Percentiles rank a stretch among this genome's conserved stretches.
Evolutionary conservation across 495 filamentous ascomycete genomes (phyloP).

Genomic region (Rostrohypoxylon terebratum): DNA sequence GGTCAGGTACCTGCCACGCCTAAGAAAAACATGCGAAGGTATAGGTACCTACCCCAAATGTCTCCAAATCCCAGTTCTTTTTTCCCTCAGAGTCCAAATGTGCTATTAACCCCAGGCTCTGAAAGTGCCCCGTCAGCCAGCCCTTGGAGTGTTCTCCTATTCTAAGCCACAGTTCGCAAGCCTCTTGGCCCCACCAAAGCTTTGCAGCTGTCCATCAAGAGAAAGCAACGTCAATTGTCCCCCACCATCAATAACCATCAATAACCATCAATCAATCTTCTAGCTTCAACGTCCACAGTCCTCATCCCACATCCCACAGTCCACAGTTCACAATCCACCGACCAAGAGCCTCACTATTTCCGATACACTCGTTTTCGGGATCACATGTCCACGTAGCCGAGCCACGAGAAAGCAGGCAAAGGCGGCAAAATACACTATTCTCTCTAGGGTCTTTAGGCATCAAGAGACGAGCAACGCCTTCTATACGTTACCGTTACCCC

Average conservation of each 20-base stretch:
- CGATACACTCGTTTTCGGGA: constrained; percentile 3
- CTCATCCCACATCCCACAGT: too few relatives aligned
- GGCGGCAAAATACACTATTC: constrained; percentile 13
- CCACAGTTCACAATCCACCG: too few relatives aligned
- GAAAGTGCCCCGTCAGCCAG: too few relatives aligned
- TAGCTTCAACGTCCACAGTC: constrained; percentile 27
- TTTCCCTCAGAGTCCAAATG: too few relatives aligned
- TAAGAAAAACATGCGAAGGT: constrained; percentile 1
- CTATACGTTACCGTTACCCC: neutral
- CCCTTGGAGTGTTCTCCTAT: constrained; percentile 3
- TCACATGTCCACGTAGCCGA: constrained; percentile 43
- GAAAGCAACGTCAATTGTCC: constrained; percentile 42
- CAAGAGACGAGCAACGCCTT: constrained; percentile 16
- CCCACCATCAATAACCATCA: too few relatives aligned
- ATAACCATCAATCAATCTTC: too few relatives aligned
- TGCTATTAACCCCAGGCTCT: too few relatives aligned
- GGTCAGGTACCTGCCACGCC: neutral
- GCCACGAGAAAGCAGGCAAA: constrained; percentile 15
- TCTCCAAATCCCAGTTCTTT: constrained; percentile 5
- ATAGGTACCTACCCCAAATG: constrained; percentile 10
- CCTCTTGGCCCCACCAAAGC: constrained; percentile 31
- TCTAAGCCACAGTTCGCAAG: constrained; percentile 41
- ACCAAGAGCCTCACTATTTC: constrained; percentile 36
- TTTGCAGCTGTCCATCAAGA: constrained; percentile 37
- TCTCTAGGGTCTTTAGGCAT: constrained; percentile 28